Conservation (phyloP, 1,139 yeast genomes). For the Kodamaea ohmeri region DNA sequence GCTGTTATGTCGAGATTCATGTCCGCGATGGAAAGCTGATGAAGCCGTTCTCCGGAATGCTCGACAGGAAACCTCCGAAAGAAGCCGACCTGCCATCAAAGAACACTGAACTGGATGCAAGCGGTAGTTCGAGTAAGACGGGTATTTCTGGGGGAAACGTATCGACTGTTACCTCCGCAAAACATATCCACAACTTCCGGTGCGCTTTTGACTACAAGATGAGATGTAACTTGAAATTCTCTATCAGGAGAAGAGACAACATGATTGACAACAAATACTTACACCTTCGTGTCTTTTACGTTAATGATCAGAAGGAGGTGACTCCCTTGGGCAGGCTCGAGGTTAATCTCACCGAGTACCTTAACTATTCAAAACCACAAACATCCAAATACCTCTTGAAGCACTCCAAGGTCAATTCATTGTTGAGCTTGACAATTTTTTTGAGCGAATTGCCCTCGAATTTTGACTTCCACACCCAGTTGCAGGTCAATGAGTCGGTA, state of each 20-base stretch:
- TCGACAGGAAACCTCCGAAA: constrained; percentile 12
- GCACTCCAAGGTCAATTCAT: constrained; percentile 79
- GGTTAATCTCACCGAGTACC: constrained; percentile 71
- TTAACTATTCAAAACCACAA: constrained; percentile 50
- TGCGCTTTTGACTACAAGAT: constrained; percentile 40
- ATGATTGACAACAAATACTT: constrained; percentile 40
- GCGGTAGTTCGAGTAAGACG: not conserved
- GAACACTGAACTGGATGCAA: constrained; percentile 1
- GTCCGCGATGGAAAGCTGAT: constrained; percentile 28
- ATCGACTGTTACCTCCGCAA: constrained; percentile 32
- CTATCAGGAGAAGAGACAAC: constrained; percentile 34
- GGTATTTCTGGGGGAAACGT: constrained; percentile 25
- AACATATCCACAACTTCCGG: constrained; percentile 42
- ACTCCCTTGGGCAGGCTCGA: constrained; percentile 62
- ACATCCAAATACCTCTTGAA: constrained; percentile 66
- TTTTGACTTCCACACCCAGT: constrained; percentile 42
- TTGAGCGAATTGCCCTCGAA: constrained; percentile 44
- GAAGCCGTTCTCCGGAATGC: constrained; percentile 14
- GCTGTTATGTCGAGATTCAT: constrained; percentile 55
- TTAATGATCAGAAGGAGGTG: constrained; percentile 31
- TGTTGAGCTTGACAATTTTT: constrained; percentile 49
- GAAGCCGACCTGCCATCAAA: constrained; percentile 1
- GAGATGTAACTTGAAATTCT: constrained; percentile 41
- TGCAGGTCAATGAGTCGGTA: constrained; percentile 32
- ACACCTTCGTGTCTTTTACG: constrained; percentile 31